phyloP scores from a whole-genome alignment of 352 stramenopile genomes.

The Pythium diclinum region DNA sequence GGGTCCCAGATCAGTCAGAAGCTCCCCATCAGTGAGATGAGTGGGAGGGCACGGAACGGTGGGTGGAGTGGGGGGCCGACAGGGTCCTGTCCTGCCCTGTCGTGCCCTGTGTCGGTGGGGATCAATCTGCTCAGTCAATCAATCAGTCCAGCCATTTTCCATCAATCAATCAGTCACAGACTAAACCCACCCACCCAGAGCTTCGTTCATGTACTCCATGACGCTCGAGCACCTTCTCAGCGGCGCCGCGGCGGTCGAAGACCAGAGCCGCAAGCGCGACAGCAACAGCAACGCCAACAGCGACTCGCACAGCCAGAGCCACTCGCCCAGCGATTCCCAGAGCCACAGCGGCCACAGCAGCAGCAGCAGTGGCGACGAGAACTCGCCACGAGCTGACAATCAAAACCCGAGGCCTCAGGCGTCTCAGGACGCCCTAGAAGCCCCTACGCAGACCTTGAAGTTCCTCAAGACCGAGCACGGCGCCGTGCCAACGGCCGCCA shows the following conservation, averaged over 20 bases:
- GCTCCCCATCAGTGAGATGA: conserved; percentile 4
- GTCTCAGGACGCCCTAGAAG: too few relatives aligned
- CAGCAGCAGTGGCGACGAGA: conserved; percentile 11
- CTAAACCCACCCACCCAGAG: not conserved
- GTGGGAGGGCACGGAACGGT: not conserved
- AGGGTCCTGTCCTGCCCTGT: too few relatives aligned
- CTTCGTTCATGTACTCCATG: conserved; percentile 18
- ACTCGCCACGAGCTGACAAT: conserved; percentile 3
- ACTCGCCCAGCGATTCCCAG: not conserved
- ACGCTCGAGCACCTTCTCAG: conserved; percentile 27
- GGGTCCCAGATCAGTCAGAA: conserved; percentile 1
- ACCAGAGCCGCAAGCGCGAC: not conserved
- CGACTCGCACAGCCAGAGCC: too few relatives aligned
- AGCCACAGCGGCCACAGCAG: not conserved
- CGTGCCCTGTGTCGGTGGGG: not conserved
- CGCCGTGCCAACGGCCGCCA: not conserved
- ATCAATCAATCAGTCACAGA: conserved; percentile 3
- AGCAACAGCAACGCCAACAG: not conserved
- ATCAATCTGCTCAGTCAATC: not conserved
- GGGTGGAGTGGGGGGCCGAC: not conserved
- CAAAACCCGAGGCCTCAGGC: too few relatives aligned
- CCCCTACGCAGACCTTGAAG: not conserved
- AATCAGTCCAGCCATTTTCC: not conserved
- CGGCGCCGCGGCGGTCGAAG: conserved; percentile 20
- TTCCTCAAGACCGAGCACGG: not conserved